Evolutionary conservation across 2,329 filamentous ascomycete genomes (phyloP), one percentile per base, ranked within the genome.

Genomic region (Fusarium luffae): DNA sequence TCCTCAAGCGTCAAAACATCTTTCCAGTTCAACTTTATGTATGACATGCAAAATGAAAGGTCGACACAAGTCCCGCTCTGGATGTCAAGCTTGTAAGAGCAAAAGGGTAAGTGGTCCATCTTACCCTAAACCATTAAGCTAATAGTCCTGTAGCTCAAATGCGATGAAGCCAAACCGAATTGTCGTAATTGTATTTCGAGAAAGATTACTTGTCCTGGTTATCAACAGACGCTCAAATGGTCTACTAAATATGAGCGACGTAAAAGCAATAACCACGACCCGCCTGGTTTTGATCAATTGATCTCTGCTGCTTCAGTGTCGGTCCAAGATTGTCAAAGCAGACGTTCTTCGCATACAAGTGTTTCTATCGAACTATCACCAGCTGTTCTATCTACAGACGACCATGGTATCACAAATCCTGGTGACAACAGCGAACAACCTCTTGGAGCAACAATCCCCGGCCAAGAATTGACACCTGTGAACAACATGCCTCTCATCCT

Each of bases 151-250:
- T 30, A 69, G 66, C 65, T 69, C 42, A 69, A 69, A 32, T 69
- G 66, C 37, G 66, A 69, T 30, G 66, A 69, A 14, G 23, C 40
- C 19, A 69, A 61, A 16, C 66, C 66, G 7, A 46, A 48, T 16
- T 69, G 66, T 32, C 55, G 60, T 7, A 69, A 69, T 30, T 69
- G 66, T 10, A 5, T 48, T 16, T 43, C 43, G 0, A 60, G 59
- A 25, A 61, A 40, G 0, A 9, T 69, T 25, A 19, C 37, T 25
- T 69, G 66, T 10, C 66, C 66, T 9, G 66, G 66, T 12, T 69
- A 69, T 13, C 66, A 69, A 44, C 65, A 69, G 18, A 61, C 54
- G 14, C 60, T 69, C 30, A 69, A 69, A n/a, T 69, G 66, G 60
- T 69, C 66, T 12, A 69, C 66, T 21, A 69, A 69, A 8, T 59